These are phyloP conservation scores for Scheffersomyces cryptocercus DNA, from an alignment of 1,139 yeast species.

Conservation along the genomic window DNA sequence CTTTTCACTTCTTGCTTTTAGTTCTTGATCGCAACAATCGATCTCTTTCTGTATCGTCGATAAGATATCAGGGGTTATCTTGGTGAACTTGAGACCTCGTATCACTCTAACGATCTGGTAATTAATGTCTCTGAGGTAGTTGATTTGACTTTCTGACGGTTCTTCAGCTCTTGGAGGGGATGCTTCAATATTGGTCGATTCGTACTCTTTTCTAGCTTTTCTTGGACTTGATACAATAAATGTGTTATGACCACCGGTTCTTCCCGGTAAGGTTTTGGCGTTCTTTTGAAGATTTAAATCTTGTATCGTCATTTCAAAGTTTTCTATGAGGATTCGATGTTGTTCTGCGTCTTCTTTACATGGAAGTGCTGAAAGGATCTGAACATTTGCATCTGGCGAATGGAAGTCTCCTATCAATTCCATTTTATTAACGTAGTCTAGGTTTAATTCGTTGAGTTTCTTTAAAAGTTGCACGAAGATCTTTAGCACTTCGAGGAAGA, in stretches of 20 bases:
- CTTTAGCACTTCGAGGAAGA: slow-evolving; percentile 37
- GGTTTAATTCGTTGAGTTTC: slow-evolving; percentile 28
- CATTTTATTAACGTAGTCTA: slow-evolving; percentile 26
- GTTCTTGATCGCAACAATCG: slow-evolving; percentile 26
- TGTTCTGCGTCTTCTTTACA: slow-evolving; percentile 30
- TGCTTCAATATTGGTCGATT: background rate
- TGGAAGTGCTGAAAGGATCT: slow-evolving; percentile 27
- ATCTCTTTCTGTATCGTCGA: slow-evolving; percentile 26
- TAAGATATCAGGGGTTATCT: slow-evolving; percentile 34
- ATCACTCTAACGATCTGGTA: slow-evolving; percentile 39
- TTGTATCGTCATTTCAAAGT: slow-evolving; percentile 29
- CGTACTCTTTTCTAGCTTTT: slow-evolving; percentile 16
- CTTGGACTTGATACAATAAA: slow-evolving; percentile 44
- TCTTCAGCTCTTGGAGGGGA: background rate
- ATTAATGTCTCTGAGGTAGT: slow-evolving; percentile 35
- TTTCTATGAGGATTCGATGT: slow-evolving; percentile 29
- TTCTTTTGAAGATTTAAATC: slow-evolving; percentile 17
- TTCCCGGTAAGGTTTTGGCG: slow-evolving; percentile 7
- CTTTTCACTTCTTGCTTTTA: slow-evolving; percentile 22
- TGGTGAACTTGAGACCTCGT: slow-evolving; percentile 37
- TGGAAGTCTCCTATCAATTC: slow-evolving; percentile 31
- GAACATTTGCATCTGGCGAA: slow-evolving; percentile 13
- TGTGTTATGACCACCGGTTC: slow-evolving; percentile 19
- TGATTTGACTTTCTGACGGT: background rate
- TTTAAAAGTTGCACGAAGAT: slow-evolving; percentile 33